These are phyloP conservation scores for Prototheca stagnorum DNA, from an alignment of 163 green algal genomes.

Conservation along the genomic window DNA sequence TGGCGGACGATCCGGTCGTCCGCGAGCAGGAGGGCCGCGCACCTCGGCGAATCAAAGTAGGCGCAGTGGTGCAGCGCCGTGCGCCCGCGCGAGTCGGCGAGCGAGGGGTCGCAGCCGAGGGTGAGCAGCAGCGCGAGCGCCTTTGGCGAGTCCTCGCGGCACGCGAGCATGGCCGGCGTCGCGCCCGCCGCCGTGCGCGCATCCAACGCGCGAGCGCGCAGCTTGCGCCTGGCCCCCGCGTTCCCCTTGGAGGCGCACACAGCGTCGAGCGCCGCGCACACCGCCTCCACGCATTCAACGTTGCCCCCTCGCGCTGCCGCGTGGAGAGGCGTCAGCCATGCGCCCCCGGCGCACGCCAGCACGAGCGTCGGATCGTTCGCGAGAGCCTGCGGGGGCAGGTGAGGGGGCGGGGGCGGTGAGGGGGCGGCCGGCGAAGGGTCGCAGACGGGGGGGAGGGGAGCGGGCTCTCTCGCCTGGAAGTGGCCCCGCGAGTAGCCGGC, in stretches of 20 bases:
- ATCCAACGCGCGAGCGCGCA: background rate
- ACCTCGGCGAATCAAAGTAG: background rate
- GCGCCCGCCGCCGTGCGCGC: background rate
- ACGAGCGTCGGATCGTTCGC: background rate
- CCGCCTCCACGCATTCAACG: background rate
- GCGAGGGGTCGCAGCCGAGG: background rate
- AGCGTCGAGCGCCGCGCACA: background rate
- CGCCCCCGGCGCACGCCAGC: background rate
- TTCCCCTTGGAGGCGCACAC: background rate
- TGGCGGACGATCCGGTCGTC: background rate
- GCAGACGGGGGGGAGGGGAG: too few relatives aligned
- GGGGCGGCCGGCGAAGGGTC: too few relatives aligned
- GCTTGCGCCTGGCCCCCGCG: too few relatives aligned
- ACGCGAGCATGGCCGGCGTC: background rate
- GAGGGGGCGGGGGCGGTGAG: too few relatives aligned
- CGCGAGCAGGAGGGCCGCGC: background rate
- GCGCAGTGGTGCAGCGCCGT: constrained; percentile 1
- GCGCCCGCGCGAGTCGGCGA: background rate
- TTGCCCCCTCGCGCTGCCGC: too few relatives aligned
- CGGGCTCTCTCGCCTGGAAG: too few relatives aligned
- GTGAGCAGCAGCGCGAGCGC: background rate
- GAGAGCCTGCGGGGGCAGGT: background rate
- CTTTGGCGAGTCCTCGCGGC: background rate
- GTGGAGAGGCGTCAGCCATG: background rate
- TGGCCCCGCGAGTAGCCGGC: too few relatives aligned